These are phyloP conservation scores for Xerocomus nothofagi DNA, from an alignment of 1,284 basidiomycete genomes.

Conservation along the genomic window DNA sequence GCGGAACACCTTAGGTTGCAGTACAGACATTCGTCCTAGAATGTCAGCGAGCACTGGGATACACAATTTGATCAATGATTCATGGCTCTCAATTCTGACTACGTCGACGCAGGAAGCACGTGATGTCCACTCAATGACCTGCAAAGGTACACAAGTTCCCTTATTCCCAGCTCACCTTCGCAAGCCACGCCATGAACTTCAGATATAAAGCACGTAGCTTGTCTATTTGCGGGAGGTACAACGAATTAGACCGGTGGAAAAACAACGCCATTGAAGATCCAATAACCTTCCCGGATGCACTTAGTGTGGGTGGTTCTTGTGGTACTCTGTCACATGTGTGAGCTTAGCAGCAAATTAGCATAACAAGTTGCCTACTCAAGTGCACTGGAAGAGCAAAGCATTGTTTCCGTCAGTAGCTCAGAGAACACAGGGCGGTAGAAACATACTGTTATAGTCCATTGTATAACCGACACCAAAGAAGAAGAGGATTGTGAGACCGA, in stretches of 20 bases:
- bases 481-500: slow-evolving; percentile 66
- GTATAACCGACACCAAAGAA: slow-evolving; percentile 87
- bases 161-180: slow-evolving; percentile 6
- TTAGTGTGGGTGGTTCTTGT: slow-evolving; percentile 84
- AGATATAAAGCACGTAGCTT: slow-evolving; percentile 14
- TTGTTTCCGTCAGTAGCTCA: slow-evolving; percentile 1
- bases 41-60: too few species aligned
- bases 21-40: neutral
- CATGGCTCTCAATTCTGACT: neutral
- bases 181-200: slow-evolving; percentile 1
- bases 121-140: neutral
- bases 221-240: slow-evolving; percentile 31
- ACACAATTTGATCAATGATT: too few species aligned
- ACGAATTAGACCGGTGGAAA: slow-evolving; percentile 15
- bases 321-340: slow-evolving; percentile 60
- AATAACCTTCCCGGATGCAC: slow-evolving; percentile 1
- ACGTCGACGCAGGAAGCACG: slow-evolving; percentile 1
- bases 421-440: slow-evolving; percentile 2
- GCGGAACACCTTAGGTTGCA: neutral
- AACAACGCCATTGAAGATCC: neutral
- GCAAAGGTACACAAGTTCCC: neutral
- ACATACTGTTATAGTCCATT: slow-evolving; percentile 89
- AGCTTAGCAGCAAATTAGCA: slow-evolving; percentile 20
- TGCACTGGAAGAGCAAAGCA: slow-evolving; percentile 55
- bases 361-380: slow-evolving; percentile 56